Conservation (phyloP, 2,329 filamentous ascomycete species). For the Penicillium sp. region DNA sequence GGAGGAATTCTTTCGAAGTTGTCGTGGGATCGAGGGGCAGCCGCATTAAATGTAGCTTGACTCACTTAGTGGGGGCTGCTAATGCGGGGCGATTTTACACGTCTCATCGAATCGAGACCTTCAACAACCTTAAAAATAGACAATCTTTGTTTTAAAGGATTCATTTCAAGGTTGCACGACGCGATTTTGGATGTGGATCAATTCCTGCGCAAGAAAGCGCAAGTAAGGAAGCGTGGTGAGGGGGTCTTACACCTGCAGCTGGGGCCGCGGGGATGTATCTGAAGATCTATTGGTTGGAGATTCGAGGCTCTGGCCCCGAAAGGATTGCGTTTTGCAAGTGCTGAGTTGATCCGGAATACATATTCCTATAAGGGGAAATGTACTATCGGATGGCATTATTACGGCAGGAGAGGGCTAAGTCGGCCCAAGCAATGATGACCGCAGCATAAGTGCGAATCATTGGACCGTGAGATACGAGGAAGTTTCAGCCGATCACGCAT, state of each 20-base stretch:
- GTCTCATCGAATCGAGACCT: background rate
- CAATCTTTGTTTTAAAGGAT: background rate
- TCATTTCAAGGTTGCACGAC: background rate
- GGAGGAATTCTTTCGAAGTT: background rate
- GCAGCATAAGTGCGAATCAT: background rate
- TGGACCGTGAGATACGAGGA: background rate
- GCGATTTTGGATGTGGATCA: too few relatives aligned
- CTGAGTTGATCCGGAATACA: background rate
- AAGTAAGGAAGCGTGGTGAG: background rate
- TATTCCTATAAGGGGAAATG: slow-evolving; percentile 1
- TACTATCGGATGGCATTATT: background rate
- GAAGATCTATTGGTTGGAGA: background rate
- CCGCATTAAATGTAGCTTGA: background rate
- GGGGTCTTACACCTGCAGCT: background rate
- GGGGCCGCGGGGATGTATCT: background rate
- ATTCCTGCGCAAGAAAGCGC: background rate
- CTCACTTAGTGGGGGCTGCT: background rate
- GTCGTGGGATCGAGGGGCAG: background rate
- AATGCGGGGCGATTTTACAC: background rate
- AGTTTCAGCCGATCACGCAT: background rate
- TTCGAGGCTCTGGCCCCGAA: background rate
- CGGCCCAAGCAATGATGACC: background rate
- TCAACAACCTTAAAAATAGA: too few relatives aligned
- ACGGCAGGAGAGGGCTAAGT: background rate
- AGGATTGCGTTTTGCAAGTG: background rate